These are phyloP conservation scores for Juncus effusus DNA, from an alignment of 176 grass and related monocot genomes.

Conservation along the genomic window DNA sequence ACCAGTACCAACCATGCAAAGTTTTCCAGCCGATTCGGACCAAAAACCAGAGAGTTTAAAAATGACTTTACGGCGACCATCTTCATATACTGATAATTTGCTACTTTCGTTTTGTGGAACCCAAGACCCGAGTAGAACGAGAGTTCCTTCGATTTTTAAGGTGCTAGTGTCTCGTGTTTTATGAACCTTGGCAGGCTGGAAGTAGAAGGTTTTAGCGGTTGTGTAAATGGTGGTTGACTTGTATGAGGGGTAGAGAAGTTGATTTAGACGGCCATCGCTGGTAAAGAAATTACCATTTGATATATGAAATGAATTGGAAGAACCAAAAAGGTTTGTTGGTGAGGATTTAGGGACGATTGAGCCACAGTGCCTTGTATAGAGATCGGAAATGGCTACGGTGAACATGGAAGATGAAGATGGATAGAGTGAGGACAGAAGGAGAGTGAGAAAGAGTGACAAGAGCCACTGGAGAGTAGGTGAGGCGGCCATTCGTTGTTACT, in stretches of 20 bases:
- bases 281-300: conserved; percentile 55
- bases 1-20: conserved; percentile 79
- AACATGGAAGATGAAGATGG: no score
- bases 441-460: background rate
- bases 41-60: conserved; percentile 70
- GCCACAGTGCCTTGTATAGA: conserved; percentile 51
- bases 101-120: background rate
- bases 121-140: conserved; percentile 39
- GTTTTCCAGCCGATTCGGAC: conserved; percentile 43
- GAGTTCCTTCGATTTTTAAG: conserved; percentile 52
- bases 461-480: no score
- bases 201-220: conserved; percentile 36
- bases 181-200: conserved; percentile 38
- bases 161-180: conserved; percentile 38
- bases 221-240: no score
- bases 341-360: conserved; percentile 26
- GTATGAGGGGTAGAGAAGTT: conserved; percentile 31
- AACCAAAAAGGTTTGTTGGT: background rate
- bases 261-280: conserved; percentile 32
- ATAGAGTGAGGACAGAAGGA: background rate
- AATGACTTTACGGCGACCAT: conserved; percentile 28
- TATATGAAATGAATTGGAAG: conserved; percentile 29
- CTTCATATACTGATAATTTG: conserved; percentile 32
- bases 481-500: no score
- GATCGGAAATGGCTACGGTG: background rate